Percentiles rank a stretch among this genome's conserved stretches.
These are phyloP conservation scores for Sclerotinia borealis DNA, from an alignment of 2,329 filamentous ascomycete species.

Conservation along the genomic window DNA sequence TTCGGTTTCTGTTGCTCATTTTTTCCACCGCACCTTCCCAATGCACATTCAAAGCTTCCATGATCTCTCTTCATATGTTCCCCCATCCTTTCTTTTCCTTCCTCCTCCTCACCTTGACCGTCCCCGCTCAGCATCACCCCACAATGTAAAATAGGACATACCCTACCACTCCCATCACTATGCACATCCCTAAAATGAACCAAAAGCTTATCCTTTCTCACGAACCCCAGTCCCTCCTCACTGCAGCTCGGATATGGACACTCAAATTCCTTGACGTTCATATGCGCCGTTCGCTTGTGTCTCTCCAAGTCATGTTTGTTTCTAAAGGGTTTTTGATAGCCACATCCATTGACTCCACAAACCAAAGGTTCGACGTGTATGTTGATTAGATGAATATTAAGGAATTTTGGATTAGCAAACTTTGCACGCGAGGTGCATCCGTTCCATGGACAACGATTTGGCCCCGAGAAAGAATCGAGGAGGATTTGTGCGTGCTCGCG, in stretches of 20 bases:
- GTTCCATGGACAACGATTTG: not conserved
- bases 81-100: not conserved
- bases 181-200: not conserved
- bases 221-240: not conserved
- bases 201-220: constrained; percentile 3
- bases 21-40: not conserved
- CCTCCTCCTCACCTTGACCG: not conserved
- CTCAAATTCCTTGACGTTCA: not conserved
- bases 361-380: not conserved
- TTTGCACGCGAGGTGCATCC: not conserved
- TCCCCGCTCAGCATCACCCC: not conserved
- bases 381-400: not conserved
- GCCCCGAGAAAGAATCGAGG: not conserved
- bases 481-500: not conserved
- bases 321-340: constrained; percentile 8
- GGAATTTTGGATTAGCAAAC: not conserved
- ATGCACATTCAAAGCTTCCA: not conserved
- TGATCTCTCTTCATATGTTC: constrained; percentile 6
- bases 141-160: not conserved
- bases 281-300: not conserved
- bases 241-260: not conserved
- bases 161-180: not conserved
- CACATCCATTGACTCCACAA: not conserved
- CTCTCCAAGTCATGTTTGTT: constrained; percentile 9
- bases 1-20: not conserved